A percentile compares a stretch with the other conserved stretches of the same genome.
Conservation (phyloP, 108 stramenopile genomes). For the Seminavis robusta region DNA sequence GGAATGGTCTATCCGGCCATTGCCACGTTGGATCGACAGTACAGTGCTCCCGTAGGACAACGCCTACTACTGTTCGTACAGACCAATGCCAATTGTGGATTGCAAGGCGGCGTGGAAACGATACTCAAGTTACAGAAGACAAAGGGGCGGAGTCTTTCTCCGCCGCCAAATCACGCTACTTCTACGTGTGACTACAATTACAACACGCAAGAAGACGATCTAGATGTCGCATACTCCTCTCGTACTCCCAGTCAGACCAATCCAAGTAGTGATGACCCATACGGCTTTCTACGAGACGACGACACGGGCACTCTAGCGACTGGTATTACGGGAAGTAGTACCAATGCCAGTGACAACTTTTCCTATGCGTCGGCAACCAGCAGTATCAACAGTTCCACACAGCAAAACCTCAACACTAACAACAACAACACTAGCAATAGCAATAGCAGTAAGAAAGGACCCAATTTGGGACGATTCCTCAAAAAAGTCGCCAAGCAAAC, state of each 20-base stretch:
- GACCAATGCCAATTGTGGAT: constrained; percentile 37
- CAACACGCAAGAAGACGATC: not conserved
- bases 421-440: not conserved
- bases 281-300: not conserved
- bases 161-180: not conserved
- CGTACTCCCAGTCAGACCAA: not conserved
- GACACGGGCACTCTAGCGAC: too few species aligned
- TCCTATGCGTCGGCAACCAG: constrained; percentile 2
- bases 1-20: too few species aligned
- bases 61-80: constrained; percentile 48
- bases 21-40: constrained; percentile 48
- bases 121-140: constrained; percentile 36
- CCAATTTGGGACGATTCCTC: constrained; percentile 31
- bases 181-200: too few species aligned
- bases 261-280: constrained; percentile 1
- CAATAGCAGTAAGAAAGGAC: constrained; percentile 4
- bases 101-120: constrained; percentile 62
- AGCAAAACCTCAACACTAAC: not conserved
- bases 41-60: constrained; percentile 31
- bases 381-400: constrained; percentile 5
- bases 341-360: not conserved
- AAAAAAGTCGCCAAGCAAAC: constrained; percentile 59
- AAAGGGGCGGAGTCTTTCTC: not conserved
- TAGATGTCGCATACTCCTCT: not conserved
- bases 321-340: too few species aligned